phyloP scores from a whole-genome alignment of 768 basidiomycete species.

The Amanita fuliginea region DNA sequence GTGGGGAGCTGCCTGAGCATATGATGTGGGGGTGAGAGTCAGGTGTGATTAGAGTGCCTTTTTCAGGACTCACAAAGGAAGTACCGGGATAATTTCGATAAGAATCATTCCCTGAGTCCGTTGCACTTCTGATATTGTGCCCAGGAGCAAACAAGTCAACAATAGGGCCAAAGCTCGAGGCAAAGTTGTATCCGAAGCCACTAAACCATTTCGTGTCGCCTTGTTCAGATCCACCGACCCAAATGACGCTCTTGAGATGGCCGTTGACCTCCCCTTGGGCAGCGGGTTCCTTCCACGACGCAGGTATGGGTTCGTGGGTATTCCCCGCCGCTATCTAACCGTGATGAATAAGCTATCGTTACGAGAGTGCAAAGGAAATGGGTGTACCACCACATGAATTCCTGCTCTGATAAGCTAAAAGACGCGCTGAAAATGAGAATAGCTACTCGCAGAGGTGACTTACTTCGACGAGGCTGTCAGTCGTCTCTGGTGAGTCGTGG shows the following conservation, averaged over 20 bases:
- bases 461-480: too few relatives aligned
- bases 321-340: background rate
- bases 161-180: background rate
- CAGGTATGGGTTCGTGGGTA: background rate
- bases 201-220: background rate
- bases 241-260: background rate
- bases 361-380: background rate
- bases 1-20: background rate
- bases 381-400: background rate
- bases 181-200: background rate
- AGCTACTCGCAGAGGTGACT: background rate
- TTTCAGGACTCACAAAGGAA: background rate
- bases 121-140: background rate
- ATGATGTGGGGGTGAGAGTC: too few relatives aligned
- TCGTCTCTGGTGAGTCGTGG: too few relatives aligned
- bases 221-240: background rate
- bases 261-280: background rate
- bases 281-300: background rate
- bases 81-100: too few relatives aligned
- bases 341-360: background rate
- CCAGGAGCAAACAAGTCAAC: background rate
- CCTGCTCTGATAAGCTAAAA: background rate
- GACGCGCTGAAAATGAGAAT: background rate
- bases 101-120: background rate
- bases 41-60: too few relatives aligned